Base-by-base conservation (phyloP, 2,329 filamentous ascomycete genomes). In the Microthyrium microscopicum region DNA sequence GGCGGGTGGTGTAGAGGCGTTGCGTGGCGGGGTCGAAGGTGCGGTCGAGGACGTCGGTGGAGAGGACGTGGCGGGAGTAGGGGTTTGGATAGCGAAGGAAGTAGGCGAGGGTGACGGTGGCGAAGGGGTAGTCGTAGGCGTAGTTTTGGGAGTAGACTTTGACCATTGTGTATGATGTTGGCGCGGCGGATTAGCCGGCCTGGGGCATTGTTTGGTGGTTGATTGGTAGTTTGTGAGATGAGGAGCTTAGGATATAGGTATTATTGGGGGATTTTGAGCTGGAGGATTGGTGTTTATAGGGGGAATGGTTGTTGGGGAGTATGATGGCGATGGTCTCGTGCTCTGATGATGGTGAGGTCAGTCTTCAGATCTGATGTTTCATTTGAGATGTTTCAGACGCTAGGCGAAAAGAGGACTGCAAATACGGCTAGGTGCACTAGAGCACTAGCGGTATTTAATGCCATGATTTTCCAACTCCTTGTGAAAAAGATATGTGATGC, bases 1-100 rank as follows among this genome's bases (percentile, higher is more conserved):
- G 68, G 42, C 81, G 77, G 5, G 78, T 77, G 16, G 80, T 87
- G 47, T 80, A 71, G 17, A 89, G 64, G 31, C 76, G 74, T 44
- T 80, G 77, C 2, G 77, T 80, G n/a, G 57, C 58, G 5, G 74
- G 66, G 54, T 87, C 80, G 55, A 82, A 70, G 53, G 68, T 62
- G 42, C 73, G 77, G 31, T 72, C 70, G 52, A 89, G 81, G 46
- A 79, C 83, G 55, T 89, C 81, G 54, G 79, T 84, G 49, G 77
- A 82, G 45, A 84, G 62, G 34, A 89, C 81, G 59, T 89, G 81
- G 41, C 70, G 73, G 43, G 75, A 76, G 60, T 87, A 85, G 5
- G 81, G 81, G 49, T 87, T 89, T 42, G 79, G 83, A 58, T 89
- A 89, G 43, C 81, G 79, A 31, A 89, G 75, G 58, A 87, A 89